A percentile compares a stretch with the other conserved stretches of the same genome.
Evolutionary conservation across 441 rosid species (phyloP).

Genomic region (Populus tomentosa): DNA sequence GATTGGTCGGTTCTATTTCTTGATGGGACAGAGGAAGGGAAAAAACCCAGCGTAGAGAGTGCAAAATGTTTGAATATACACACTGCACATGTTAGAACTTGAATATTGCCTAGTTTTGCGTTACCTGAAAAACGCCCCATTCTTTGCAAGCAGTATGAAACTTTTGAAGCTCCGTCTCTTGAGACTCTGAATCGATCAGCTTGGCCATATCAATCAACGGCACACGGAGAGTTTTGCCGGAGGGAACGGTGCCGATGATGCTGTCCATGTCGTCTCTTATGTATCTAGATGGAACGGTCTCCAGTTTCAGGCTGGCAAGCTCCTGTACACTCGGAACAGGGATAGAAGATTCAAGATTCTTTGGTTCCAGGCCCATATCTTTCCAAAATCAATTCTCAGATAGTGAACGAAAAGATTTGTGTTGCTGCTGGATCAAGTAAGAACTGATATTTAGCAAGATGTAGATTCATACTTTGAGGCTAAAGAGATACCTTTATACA

Average conservation of each 20-base stretch:
- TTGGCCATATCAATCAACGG: conserved; percentile 39
- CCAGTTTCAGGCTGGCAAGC: conserved; percentile 19
- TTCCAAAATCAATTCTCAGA: too few species aligned
- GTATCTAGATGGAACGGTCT: conserved; percentile 27
- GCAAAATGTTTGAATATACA: too few species aligned
- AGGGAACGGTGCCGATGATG: neutral
- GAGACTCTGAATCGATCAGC: conserved; percentile 15
- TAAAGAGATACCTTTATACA: too few species aligned
- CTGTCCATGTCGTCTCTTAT: conserved; percentile 11
- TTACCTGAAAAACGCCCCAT: conserved; percentile 36
- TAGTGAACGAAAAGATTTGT: too few species aligned
- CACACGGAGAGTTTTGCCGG: too few species aligned
- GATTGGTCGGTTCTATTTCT: too few species aligned
- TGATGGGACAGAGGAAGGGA: too few species aligned
- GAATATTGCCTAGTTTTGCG: neutral
- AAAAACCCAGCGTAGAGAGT: too few species aligned
- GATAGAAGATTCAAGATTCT: conserved; percentile 25
- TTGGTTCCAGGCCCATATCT: neutral
- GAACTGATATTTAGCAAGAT: too few species aligned
- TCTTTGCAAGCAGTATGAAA: conserved; percentile 33
- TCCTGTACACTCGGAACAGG: conserved; percentile 36
- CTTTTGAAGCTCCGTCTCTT: conserved; percentile 23
- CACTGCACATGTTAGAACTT: too few species aligned
- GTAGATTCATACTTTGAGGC: too few species aligned
- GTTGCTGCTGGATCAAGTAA: too few species aligned